phyloP scores from a whole-genome alignment of 306 rosid species.

The Lupinus albus region DNA sequence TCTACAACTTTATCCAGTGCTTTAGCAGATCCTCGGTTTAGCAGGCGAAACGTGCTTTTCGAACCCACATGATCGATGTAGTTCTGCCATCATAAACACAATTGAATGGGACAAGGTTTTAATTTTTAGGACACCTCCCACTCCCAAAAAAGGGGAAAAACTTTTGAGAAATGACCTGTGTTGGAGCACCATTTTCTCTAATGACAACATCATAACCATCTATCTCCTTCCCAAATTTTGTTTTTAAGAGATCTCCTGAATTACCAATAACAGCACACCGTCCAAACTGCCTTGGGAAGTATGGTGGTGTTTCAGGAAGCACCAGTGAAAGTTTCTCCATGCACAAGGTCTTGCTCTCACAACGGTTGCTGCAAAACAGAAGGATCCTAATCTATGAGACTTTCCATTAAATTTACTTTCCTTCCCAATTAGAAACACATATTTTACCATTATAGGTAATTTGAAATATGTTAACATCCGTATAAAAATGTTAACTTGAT shows the following conservation, averaged over 20 bases:
- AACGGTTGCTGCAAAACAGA: constrained; percentile 71
- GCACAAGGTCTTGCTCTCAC: constrained; percentile 77
- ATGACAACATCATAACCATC: constrained; percentile 81
- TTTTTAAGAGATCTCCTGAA: constrained; percentile 93
- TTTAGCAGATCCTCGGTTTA: constrained; percentile 95
- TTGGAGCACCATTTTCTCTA: constrained; percentile 98
- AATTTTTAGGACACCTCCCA: not conserved
- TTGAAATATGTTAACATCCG: constrained; percentile 22
- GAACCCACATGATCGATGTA: constrained; percentile 80
- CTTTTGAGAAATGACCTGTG: constrained; percentile 55
- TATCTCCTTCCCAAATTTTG: constrained; percentile 89
- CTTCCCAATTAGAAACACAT: constrained; percentile 8
- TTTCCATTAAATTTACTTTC: constrained; percentile 23
- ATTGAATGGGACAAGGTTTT: constrained; percentile 26
- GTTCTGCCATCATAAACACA: constrained; percentile 58
- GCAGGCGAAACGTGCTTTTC: constrained; percentile 91
- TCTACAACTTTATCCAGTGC: constrained; percentile 92
- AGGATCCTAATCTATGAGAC: constrained; percentile 28
- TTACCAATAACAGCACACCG: constrained; percentile 98
- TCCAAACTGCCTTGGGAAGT: constrained; percentile 79
- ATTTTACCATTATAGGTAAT: constrained; percentile 3
- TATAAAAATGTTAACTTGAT: not conserved
- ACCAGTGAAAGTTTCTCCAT: constrained; percentile 88
- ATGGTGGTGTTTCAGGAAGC: constrained; percentile 88
- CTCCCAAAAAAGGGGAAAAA: constrained; percentile 22